These are phyloP conservation scores for Klebsormidium nitens DNA, from an alignment of 139 green algal species.

Conservation along the genomic window DNA sequence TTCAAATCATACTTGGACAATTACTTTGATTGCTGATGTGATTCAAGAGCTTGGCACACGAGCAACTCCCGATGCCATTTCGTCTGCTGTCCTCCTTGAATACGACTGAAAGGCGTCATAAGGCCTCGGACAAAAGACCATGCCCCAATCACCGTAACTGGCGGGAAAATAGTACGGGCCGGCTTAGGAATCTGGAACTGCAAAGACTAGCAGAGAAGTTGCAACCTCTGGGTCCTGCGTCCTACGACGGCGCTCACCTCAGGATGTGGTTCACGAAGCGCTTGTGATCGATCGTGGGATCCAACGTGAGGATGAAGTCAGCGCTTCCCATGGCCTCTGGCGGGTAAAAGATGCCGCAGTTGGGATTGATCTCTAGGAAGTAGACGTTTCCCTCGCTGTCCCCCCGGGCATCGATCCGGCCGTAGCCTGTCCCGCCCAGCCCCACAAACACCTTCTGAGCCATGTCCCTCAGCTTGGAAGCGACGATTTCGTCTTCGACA, in stretches of 20 bases:
- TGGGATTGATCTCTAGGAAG: constrained; percentile 30
- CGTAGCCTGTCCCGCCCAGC: constrained; percentile 9
- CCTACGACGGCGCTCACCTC: not conserved
- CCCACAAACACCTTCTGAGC: constrained; percentile 13
- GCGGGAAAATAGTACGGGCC: no score
- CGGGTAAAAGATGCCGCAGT: constrained; percentile 32
- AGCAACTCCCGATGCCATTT: no score
- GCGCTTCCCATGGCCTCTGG: constrained; percentile 13
- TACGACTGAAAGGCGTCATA: no score
- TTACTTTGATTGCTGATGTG: no score
- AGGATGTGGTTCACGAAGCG: constrained; percentile 7
- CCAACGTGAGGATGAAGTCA: constrained; percentile 23
- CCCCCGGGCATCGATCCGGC: constrained; percentile 1
- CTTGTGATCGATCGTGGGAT: constrained; percentile 12
- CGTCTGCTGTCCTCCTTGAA: no score
- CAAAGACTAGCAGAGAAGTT: not conserved
- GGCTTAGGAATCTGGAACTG: not conserved
- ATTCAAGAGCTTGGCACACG: no score
- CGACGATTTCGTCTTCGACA: not conserved
- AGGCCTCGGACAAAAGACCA: no score
- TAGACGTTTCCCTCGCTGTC: constrained; percentile 12
- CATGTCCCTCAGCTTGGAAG: constrained; percentile 16
- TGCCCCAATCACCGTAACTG: no score
- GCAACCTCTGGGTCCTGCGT: not conserved
- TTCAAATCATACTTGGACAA: no score